Base-by-base conservation (phyloP, 805 yeast species). In the Schizosaccharomyces octosporus region DNA sequence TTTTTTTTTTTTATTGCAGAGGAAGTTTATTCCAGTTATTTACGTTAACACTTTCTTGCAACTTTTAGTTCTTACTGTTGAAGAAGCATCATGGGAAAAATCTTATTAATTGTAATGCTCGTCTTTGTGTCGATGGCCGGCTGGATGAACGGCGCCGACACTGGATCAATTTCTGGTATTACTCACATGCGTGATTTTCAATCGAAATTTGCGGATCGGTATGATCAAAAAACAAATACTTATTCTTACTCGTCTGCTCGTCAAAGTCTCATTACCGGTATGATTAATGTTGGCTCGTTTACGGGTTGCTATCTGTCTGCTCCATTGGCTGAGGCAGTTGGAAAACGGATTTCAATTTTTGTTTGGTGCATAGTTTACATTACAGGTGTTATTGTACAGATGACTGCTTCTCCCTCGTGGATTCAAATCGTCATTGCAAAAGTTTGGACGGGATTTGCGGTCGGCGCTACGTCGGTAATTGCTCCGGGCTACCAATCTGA, bases 401-500 rank as follows among this genome's bases (percentile, higher is more conserved):
- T 55, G 17, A 21, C 63, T 15, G 51, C 63, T n/a, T 24, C 63
- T 63, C 11, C 62, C 66, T 4, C 61, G 59, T 78, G 21, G 70
- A 74, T n/a, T 73, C 74, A 41, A 81, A 19, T 43, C n/a, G 19
- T 59, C 36, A 51, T 59, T 13, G 61, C 55, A 2, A 41, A 43
- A 39, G 29, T 79, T 31, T 73, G 85, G 64, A 81, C 85, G 31
- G 95, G 95, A 64, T 66, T 84, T 15, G 84, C 85, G 62, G 85
- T 86, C 63, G 95, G 95, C 65, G 81, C 81, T 64, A 77, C 85
- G 48, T 80, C 89, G 43, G 87, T 88, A 55, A 77, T 82, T 63
- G 85, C 83, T 32, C 89, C 93, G 59, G 73, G 85, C 70, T 85
- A 84, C 69, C 82, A 83, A 75, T 84, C 88, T 45, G 87, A 85